Evolutionary conservation across 225 moss, liverwort and hornwort genomes (phyloP).

Genomic region (Lunularia cruciata): DNA sequence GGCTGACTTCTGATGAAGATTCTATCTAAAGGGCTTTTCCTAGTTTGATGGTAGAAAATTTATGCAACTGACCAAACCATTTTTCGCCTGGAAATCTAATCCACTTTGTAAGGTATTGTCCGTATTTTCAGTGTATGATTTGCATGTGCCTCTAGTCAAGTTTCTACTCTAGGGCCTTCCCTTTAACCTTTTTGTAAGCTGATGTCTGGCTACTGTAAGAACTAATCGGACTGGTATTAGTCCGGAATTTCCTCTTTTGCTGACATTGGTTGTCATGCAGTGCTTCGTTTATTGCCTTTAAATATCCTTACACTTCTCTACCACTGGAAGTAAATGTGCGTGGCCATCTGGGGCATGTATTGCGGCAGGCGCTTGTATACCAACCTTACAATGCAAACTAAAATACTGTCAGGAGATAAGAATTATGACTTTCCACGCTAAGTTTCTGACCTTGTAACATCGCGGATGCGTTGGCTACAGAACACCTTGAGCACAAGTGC

Average conservation of each 20-base stretch:
- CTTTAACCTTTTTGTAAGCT: neutral
- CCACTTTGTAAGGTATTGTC: neutral
- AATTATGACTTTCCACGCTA: neutral
- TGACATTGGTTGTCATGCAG: neutral
- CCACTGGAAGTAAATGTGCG: neutral
- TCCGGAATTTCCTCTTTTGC: neutral
- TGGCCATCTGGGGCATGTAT: neutral
- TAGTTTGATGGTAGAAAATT: neutral
- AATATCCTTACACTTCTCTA: neutral
- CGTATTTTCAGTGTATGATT: neutral
- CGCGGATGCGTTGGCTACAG: neutral
- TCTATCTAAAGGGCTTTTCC: no score
- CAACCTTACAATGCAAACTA: no score
- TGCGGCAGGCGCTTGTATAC: neutral
- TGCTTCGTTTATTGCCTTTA: neutral
- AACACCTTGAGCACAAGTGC: no score
- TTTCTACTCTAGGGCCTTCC: no score
- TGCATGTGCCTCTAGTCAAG: neutral
- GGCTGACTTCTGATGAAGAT: neutral
- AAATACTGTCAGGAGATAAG: neutral
- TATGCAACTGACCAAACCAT: neutral
- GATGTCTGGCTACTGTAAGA: neutral
- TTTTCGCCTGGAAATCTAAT: no score
- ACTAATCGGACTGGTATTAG: neutral
- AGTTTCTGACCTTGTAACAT: neutral